phyloP scores from a whole-genome alignment of 306 rosid species.

The Ziziphus jujuba region DNA sequence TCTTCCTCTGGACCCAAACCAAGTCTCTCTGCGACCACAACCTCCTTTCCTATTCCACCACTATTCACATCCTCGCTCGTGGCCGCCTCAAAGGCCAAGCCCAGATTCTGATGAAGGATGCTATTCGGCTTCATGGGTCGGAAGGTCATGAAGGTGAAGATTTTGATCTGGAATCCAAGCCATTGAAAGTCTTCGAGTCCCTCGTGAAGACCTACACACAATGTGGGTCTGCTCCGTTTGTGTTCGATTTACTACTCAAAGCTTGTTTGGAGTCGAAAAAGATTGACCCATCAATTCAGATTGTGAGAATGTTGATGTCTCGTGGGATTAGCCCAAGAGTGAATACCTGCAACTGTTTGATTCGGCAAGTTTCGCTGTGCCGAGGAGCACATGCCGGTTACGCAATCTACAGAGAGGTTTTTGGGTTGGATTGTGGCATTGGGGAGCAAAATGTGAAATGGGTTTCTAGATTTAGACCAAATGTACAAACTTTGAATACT shows the following conservation, averaged over 20 bases:
- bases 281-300: conserved; percentile 44
- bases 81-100: conserved; percentile 61
- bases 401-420: conserved; percentile 55
- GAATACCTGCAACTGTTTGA: conserved; percentile 62
- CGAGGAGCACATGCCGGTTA: conserved; percentile 53
- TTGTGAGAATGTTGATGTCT: conserved; percentile 58
- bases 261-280: conserved; percentile 63
- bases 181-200: conserved; percentile 54
- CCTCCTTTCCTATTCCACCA: conserved; percentile 60
- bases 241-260: conserved; percentile 63
- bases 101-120: conserved; percentile 37
- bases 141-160: neutral
- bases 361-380: conserved; percentile 42
- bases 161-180: conserved; percentile 17
- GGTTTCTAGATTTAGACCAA: conserved; percentile 48
- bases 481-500: conserved; percentile 57
- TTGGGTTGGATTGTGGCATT: conserved; percentile 37
- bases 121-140: conserved; percentile 36
- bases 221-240: conserved; percentile 78
- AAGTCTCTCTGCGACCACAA: conserved; percentile 62
- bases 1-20: conserved; percentile 61
- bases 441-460: conserved; percentile 23
- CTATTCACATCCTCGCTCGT: conserved; percentile 71
- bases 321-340: conserved; percentile 60
- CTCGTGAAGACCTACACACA: conserved; percentile 56